Conservation (phyloP, 108 stramenopile species). For the Skeletonema potamos region DNA sequence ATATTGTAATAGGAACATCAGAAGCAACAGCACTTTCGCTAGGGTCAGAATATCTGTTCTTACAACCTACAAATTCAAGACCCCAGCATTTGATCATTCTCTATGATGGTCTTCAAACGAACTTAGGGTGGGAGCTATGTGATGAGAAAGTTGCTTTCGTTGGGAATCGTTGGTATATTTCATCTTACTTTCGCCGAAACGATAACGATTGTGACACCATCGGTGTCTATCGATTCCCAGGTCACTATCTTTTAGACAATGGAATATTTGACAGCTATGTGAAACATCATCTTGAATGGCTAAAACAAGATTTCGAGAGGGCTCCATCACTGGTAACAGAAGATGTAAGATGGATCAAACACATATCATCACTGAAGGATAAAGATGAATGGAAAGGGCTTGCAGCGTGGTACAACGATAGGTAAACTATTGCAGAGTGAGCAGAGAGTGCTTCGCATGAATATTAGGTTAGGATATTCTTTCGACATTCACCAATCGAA, state of each 20-base stretch:
- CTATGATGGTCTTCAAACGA: conserved; percentile 56
- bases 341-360: conserved; percentile 48
- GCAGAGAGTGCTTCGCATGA: background rate
- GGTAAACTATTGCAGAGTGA: background rate
- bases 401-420: conserved; percentile 2
- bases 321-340: conserved; percentile 22
- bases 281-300: conserved; percentile 60
- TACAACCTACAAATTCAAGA: conserved; percentile 77
- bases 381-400: conserved; percentile 10
- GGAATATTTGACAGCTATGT: conserved; percentile 50
- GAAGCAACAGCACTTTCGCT: conserved; percentile 10
- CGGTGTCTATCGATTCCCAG: conserved; percentile 31
- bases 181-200: conserved; percentile 46
- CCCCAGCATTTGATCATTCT: conserved; percentile 61
- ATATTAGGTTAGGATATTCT: background rate
- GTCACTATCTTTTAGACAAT: conserved; percentile 24
- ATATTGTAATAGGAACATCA: conserved; percentile 45
- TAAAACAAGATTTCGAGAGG: conserved; percentile 43
- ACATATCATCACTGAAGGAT: conserved; percentile 2
- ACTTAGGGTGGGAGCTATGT: conserved; percentile 46
- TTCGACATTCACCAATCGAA: background rate
- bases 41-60: conserved; percentile 44
- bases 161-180: conserved; percentile 64
- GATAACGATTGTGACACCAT: background rate
- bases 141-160: conserved; percentile 64